Evolutionary conservation across 768 basidiomycete species (phyloP), one percentile per base, ranked within the genome.

Genomic region (Dacryopinax primogenitus): DNA sequence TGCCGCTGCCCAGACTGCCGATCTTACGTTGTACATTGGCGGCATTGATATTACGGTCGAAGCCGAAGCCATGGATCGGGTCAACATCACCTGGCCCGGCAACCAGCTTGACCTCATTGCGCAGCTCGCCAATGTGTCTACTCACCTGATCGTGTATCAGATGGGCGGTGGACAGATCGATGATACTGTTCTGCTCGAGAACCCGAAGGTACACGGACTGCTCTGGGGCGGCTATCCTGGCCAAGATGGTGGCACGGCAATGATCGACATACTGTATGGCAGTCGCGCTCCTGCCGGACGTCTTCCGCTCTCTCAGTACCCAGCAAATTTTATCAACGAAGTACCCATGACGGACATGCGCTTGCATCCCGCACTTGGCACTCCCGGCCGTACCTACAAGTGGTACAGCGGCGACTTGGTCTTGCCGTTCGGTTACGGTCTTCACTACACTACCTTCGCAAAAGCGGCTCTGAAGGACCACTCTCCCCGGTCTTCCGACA

Each of bases 151-250:
- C 37, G 79, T 83, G 26, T 68, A 81, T 51, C 83, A 84, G 69
- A 81, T 83, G 64, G 82, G 83, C 30, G 83, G 81, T 16, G 83
- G 82, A 0, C 84, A 84, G 70, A 74, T 84, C 11, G 83, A 84
- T 66, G 77, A 77, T 66, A 74, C 78, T 1, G 72, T 71, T 3
- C 72, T 85, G 64, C 82, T 82, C 69, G 73, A 65, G 23, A 82
- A 78, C 62, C 63, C 71, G 30, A 33, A 82, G 82, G 78, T 84
- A 41, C 81, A 80, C 67, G 78, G 82, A 0, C 75, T 84, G 39
- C 23, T 84, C 13, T 84, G 82, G 82, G 83, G 75, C 16, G 83
- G 83, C 2, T 85, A 83, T 70, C 82, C 82, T 0, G 80, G 82
- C 3, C 82, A 83, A 68, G 80, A 78, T 67, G 83, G 82, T 1